Evolutionary conservation across 2,329 filamentous ascomycete genomes (phyloP), one percentile per base, ranked within the genome.

Genomic region (Hypocreales sp.): DNA sequence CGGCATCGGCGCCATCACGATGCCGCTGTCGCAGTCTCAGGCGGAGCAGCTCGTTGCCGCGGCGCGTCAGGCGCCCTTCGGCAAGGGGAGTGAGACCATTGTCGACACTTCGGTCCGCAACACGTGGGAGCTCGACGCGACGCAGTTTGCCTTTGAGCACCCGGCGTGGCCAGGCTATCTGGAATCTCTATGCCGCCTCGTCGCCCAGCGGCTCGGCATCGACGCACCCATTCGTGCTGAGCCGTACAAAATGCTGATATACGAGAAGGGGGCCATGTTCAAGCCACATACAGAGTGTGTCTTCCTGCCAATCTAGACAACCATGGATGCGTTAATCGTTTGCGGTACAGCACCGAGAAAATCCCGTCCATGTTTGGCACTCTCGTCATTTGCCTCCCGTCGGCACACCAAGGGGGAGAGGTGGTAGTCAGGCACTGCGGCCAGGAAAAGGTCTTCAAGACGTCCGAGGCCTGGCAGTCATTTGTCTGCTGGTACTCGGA

Each of bases 211-310:
- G 1, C 39, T 62, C 8, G 54, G 52, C 2, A 41, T 59, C 26
- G 28, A 29, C 2, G 31, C 32, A 2, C 34, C 33, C 23, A 37
- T 56, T 26, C 35, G 27, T 2, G 53, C 53, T 2, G 43, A 61
- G 25, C 37, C 55, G 2, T 54, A 60, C 40, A 66, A 65, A 34
- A 47, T 67, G 42, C 41, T 64, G 4, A 38, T 67, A 3, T 67
- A 66, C 37, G 59, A 61, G 27, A 48, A 59, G 28, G 63, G 60
- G 0, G 57, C 58, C 4, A 58, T 61, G 44, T 63, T 61, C 40
- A 60, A 61, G 35, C 32, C 55, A 1, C 56, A 62, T 32, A 51
- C 51, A 17, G 58, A 64, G 45, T 48, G 35, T 33, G 41, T 23
- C 4, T 9, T 11, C 16, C 25, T 11, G 11, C 17, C 5, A 8